Conservation (phyloP, 2,329 filamentous ascomycete genomes). For the Arthrobotrys conoides region DNA sequence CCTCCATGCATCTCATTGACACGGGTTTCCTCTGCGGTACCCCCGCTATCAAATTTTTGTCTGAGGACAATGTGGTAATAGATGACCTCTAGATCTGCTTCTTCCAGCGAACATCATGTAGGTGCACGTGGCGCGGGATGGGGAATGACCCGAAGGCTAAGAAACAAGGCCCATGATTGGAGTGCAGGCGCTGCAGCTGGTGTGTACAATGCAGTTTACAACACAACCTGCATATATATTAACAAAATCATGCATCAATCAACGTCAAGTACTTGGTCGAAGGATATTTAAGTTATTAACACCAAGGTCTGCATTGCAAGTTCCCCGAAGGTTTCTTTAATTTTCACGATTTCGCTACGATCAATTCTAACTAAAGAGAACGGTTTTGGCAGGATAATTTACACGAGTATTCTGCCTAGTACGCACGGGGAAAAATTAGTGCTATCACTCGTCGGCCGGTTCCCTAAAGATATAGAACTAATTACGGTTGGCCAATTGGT, state of each 20-base stretch:
- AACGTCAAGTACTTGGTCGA: not conserved
- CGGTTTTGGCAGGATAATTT: too few species aligned
- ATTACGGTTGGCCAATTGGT: too few species aligned
- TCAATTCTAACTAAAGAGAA: too few species aligned
- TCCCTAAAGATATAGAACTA: too few species aligned
- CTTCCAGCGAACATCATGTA: slow-evolving; percentile 9
- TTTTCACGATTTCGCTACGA: too few species aligned
- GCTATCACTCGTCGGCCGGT: too few species aligned
- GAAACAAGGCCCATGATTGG: not conserved
- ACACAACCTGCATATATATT: slow-evolving; percentile 18
- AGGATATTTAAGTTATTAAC: not conserved
- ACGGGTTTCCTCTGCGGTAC: not conserved
- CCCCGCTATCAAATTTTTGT: not conserved
- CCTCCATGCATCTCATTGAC: too few species aligned
- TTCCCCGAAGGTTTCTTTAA: too few species aligned
- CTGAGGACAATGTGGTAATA: not conserved
- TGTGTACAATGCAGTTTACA: slow-evolving; percentile 17
- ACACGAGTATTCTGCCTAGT: too few species aligned
- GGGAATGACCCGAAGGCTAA: not conserved
- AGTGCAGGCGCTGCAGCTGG: not conserved
- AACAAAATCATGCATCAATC: not conserved
- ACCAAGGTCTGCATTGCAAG: too few species aligned
- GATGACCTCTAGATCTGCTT: not conserved
- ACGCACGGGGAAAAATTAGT: too few species aligned
- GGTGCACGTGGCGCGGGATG: slow-evolving; percentile 3